Evolutionary conservation across 495 filamentous ascomycete genomes (phyloP).

Genomic region (Staphylotrichum tortipilum): DNA sequence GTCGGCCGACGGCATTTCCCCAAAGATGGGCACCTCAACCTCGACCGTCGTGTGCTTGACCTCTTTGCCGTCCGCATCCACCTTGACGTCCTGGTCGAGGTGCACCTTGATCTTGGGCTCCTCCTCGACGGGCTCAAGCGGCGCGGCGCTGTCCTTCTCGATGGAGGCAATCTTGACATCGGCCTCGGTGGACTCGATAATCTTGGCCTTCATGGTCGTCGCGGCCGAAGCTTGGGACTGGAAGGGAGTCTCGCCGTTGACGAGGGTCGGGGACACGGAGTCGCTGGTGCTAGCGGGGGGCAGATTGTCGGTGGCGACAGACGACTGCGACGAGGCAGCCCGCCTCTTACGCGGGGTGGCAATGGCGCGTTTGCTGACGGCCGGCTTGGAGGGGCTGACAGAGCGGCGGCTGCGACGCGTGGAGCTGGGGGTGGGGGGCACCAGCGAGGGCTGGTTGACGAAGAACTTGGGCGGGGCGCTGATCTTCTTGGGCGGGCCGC

Average conservation of each 20-base stretch:
- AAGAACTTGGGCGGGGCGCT: slow-evolving; percentile 59
- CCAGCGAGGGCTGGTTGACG: slow-evolving; percentile 29
- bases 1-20: slow-evolving; percentile 63
- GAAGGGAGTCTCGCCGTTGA: slow-evolving; percentile 29
- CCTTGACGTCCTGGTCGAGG: slow-evolving; percentile 57
- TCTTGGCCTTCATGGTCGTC: slow-evolving; percentile 22
- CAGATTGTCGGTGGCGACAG: slow-evolving; percentile 21
- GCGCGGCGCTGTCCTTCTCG: slow-evolving; percentile 33
- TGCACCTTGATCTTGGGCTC: slow-evolving; percentile 59
- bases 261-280: slow-evolving; percentile 24
- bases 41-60: slow-evolving; percentile 68
- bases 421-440: slow-evolving; percentile 36
- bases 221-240: slow-evolving; percentile 19
- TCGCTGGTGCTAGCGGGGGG: slow-evolving; percentile 24
- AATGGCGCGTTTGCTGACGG: slow-evolving; percentile 38
- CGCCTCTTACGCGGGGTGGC: slow-evolving; percentile 64
- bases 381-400: slow-evolving; percentile 44
- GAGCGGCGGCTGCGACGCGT: slow-evolving; percentile 44
- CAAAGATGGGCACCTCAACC: slow-evolving; percentile 55
- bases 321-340: slow-evolving; percentile 41
- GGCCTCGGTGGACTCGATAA: slow-evolving; percentile 21
- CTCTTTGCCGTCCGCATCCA: slow-evolving; percentile 54
- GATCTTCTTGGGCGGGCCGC: slow-evolving; percentile 55
- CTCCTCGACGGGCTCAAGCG: slow-evolving; percentile 41
- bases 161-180: slow-evolving; percentile 33